A percentile compares a stretch with the other conserved stretches of the same genome.
Conservation (phyloP, 225 moss, liverwort and hornwort genomes). For the Lunularia cruciata region DNA sequence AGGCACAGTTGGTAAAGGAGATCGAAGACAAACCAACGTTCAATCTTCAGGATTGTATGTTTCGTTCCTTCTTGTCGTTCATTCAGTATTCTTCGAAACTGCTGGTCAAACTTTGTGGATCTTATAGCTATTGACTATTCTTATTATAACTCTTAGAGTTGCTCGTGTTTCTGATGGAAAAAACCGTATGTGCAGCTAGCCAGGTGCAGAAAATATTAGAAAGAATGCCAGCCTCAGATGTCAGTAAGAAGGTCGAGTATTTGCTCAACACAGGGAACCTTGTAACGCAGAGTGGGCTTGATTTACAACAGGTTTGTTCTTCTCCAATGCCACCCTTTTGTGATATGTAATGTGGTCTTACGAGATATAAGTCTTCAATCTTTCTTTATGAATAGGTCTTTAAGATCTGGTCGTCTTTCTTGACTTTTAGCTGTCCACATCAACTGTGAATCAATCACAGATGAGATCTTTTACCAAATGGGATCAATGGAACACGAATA, state of each 20-base stretch:
- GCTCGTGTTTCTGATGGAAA: neutral
- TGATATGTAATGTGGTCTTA: neutral
- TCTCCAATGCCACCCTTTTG: neutral
- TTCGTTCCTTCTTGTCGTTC: neutral
- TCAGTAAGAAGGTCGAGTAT: conserved; percentile 87
- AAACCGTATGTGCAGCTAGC: conserved; percentile 45
- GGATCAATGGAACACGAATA: too few relatives aligned
- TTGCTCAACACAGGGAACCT: conserved; percentile 89
- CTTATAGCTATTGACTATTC: neutral
- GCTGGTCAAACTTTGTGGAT: neutral
- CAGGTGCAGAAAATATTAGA: conserved; percentile 83
- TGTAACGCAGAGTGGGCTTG: conserved; percentile 77
- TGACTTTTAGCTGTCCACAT: neutral
- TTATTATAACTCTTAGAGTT: neutral
- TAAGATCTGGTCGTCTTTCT: too few relatives aligned
- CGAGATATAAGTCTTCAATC: too few relatives aligned
- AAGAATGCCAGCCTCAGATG: conserved; percentile 59
- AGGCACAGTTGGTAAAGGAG: conserved; percentile 66
- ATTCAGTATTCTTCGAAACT: neutral
- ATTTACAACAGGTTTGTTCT: conserved; percentile 76
- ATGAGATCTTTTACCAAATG: too few relatives aligned
- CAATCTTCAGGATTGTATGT: conserved; percentile 78
- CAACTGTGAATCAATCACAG: too few relatives aligned
- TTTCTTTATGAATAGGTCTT: too few relatives aligned
- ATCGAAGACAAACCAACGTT: conserved; percentile 76